Evolutionary conservation across 139 green algal species (phyloP), one percentile per base, ranked within the genome.

Genomic region (Volvox reticuliferus): DNA sequence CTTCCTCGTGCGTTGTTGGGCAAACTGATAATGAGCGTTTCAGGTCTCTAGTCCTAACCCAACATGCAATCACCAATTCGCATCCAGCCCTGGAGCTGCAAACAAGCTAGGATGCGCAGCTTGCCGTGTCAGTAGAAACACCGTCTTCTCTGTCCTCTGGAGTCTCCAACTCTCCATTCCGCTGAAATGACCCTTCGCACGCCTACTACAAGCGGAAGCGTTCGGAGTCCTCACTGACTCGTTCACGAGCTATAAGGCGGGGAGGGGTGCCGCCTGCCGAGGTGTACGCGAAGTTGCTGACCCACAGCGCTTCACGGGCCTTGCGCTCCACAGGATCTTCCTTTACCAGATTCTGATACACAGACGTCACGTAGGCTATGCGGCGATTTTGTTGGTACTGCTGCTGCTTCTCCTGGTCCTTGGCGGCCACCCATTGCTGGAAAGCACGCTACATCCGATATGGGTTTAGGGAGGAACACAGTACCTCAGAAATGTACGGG

Each of bases 371-470:
- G 62, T 86, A 91, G 12, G 63, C 77, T 1, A 86, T 79, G 33
- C 76, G 75, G 16, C 62, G 61, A 22, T 33, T 32, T 28, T 86
- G 33, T 17, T 79, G 33, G 36, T 86, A 26, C 76, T 86, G 76
- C 61, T 67, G 33, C 32, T 79, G 37, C 61, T 91, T 91, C 87
- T 91, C 87, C 62, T 35, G 16, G 33, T 75, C 33, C 33, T 91
- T 91, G 76, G 87, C 24, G 14, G 61, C 87, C 30, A 91, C 20
- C 87, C 87, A 91, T 77, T 86, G 61, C 21, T 91, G 87, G 62
- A 91, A 91, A 1, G 76, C 87, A 3, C 61, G 76, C 87, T 91
- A 76, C 65, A 55, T 55, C 44, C 44, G 44, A 55, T 9, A 55
- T 55, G 44, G 5, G 9, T 55, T 55, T 55, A 55, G 44, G 44